Base-by-base conservation (phyloP, 2,329 filamentous ascomycete genomes). In the Claviceps africana region DNA sequence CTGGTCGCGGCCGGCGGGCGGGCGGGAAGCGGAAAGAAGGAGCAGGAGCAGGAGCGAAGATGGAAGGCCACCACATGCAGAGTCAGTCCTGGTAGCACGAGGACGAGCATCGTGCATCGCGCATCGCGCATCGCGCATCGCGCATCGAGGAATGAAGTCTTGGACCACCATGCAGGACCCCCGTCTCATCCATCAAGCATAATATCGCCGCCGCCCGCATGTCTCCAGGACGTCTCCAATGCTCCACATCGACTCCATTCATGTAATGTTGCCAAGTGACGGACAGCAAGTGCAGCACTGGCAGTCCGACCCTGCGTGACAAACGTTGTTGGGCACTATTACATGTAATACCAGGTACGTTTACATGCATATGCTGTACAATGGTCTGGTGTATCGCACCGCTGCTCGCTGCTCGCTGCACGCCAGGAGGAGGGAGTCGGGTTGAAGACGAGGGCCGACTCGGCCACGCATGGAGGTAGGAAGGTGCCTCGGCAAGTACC, bases 231-330 rank as follows among this genome's bases (percentile, higher is more conserved):
- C 17, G 35, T n/a, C 25, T 25, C 25, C 25, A 31, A 11, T 17
- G n/a, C 47, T 40, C 47, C 47, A 48, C 47, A 48, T 33, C 3
- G 47, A 40, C 47, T n/a, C 47, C 35, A 48, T 48, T 15, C 25
- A 25, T 25, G 25, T 25, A 25, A 25, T 25, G n/a, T n/a, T n/a
- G 47, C 25, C 13, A 47, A 33, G 45, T 35, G 31, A 17, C 7
- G 17, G 15, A 30, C n/a, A 21, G n/a, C 25, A 25, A 25, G 21
- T 25, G 25, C 13, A 44, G 42, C 42, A 44, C 22, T 17, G 8
- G 17, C 15, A 37, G 15, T 37, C 35, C 17, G 35, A n/a, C 15
- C 2, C 35, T 7, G 15, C 5, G 25, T 5, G 25, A 25, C 25
- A 25, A 25, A 35, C 33, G 17, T 7, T 15, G 17, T 37, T 37